phyloP scores from a whole-genome alignment of 164 flowering plant species.

The Umbellularia californica region DNA sequence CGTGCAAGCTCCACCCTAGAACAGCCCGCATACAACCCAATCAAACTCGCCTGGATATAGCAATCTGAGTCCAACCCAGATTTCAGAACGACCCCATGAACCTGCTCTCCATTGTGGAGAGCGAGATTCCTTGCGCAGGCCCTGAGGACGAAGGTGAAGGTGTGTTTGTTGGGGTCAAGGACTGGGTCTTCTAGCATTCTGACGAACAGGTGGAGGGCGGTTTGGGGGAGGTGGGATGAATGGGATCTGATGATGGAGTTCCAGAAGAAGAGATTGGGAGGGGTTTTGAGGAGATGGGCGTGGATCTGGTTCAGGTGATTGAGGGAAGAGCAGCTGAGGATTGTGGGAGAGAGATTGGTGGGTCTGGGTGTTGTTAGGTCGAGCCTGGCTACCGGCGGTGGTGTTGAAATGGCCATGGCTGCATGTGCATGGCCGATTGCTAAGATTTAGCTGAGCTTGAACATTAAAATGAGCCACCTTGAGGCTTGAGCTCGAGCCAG shows the following conservation, averaged over 20 bases:
- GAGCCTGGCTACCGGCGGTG: too few relatives aligned
- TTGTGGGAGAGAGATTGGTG: too few relatives aligned
- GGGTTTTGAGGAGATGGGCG: constrained; percentile 1
- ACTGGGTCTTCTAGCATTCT: background rate
- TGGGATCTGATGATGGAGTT: constrained; percentile 3
- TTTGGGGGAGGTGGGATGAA: background rate
- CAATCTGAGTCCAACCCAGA: background rate
- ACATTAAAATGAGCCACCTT: too few relatives aligned
- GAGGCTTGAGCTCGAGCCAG: too few relatives aligned
- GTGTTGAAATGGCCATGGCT: too few relatives aligned
- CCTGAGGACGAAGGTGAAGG: constrained; percentile 5
- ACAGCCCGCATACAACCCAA: background rate
- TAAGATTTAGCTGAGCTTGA: too few relatives aligned
- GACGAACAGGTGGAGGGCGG: constrained; percentile 1
- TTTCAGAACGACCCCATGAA: background rate
- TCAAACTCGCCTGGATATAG: background rate
- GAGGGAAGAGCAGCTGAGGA: background rate
- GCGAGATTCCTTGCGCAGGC: constrained; percentile 1
- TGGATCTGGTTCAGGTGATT: constrained; percentile 4
- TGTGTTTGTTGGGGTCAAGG: background rate
- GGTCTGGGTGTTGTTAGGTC: too few relatives aligned
- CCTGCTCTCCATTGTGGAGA: background rate
- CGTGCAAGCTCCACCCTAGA: background rate
- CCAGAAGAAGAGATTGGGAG: background rate
- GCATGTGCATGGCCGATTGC: too few relatives aligned